Conservation (phyloP, 2,329 filamentous ascomycete genomes). For the Ophiocordyceps unilateralis region DNA sequence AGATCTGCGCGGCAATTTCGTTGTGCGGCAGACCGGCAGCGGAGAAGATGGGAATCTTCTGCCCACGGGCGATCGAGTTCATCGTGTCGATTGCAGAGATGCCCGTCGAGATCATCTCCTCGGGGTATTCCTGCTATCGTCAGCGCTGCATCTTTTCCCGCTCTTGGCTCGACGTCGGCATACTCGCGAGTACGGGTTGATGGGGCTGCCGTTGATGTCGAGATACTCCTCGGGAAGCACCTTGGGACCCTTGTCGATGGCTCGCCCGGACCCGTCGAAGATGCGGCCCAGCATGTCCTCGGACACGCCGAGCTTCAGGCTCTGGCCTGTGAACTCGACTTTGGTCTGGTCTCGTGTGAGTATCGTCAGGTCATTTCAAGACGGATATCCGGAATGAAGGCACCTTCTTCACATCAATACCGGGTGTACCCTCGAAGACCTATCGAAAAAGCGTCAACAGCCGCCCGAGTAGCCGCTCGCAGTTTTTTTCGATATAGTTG, state of each 20-base stretch:
- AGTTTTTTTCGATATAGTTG: background rate
- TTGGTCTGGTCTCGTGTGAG: constrained; percentile 48
- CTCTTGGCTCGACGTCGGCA: background rate
- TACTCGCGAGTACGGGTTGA: constrained; percentile 96
- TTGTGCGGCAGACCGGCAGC: constrained; percentile 96
- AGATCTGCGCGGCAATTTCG: constrained; percentile 98
- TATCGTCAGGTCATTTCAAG: background rate
- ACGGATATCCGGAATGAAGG: constrained; percentile 5
- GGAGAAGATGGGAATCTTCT: constrained; percentile 99
- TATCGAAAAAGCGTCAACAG: constrained; percentile 22
- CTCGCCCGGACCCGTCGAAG: constrained; percentile 93
- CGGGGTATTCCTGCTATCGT: constrained; percentile 65
- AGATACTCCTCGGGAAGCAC: constrained; percentile 95
- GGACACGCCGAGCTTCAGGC: constrained; percentile 94
- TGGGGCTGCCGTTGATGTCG: constrained; percentile 97
- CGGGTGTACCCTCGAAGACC: constrained; percentile 94
- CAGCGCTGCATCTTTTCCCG: constrained; percentile 2
- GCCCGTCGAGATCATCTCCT: constrained; percentile 99
- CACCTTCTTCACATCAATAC: constrained; percentile 99
- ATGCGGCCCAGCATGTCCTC: constrained; percentile 99
- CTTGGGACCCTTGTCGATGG: constrained; percentile 98
- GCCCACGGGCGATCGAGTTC: constrained; percentile 93
- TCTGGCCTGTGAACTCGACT: constrained; percentile 94
- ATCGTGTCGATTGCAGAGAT: constrained; percentile 98
- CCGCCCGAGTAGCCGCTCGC: background rate